These are phyloP conservation scores for Articulospora tetracladia DNA, from an alignment of 495 filamentous ascomycete species.

Conservation along the genomic window DNA sequence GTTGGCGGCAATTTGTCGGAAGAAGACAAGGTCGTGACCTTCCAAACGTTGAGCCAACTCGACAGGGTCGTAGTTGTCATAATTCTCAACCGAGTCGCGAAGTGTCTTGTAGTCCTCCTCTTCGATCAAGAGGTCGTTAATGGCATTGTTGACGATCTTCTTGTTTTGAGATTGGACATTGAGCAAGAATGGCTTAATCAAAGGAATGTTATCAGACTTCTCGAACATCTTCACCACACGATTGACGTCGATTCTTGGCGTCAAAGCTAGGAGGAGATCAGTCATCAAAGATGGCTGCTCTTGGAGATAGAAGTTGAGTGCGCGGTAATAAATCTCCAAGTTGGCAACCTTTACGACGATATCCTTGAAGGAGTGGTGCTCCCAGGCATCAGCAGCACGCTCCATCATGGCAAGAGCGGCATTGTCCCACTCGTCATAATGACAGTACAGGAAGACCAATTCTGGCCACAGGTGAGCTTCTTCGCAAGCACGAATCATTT, in stretches of 20 bases:
- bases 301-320: constrained; percentile 96
- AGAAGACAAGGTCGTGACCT: constrained; percentile 97
- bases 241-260: constrained; percentile 93
- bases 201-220: constrained; percentile 94
- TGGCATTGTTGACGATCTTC: constrained; percentile 93
- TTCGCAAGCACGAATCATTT: constrained; percentile 94
- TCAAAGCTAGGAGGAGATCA: constrained; percentile 88
- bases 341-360: constrained; percentile 98
- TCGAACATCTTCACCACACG: constrained; percentile 98
- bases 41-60: constrained; percentile 94
- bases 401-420: constrained; percentile 99
- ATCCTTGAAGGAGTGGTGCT: constrained; percentile 99
- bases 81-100: constrained; percentile 95
- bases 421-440: constrained; percentile 99
- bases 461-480: constrained; percentile 97
- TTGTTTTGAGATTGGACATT: constrained; percentile 98
- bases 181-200: constrained; percentile 98
- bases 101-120: constrained; percentile 99
- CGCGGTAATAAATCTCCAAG: constrained; percentile 97
- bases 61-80: constrained; percentile 97
- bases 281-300: constrained; percentile 94
- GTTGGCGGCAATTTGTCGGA: constrained; percentile 95
- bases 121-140: constrained; percentile 97
- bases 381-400: constrained; percentile 96
- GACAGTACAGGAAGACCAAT: constrained; percentile 96